A percentile compares a stretch with the other conserved stretches of the same genome.
phyloP scores from a whole-genome alignment of 164 flowering plant species.

The Vitis rupestris region DNA sequence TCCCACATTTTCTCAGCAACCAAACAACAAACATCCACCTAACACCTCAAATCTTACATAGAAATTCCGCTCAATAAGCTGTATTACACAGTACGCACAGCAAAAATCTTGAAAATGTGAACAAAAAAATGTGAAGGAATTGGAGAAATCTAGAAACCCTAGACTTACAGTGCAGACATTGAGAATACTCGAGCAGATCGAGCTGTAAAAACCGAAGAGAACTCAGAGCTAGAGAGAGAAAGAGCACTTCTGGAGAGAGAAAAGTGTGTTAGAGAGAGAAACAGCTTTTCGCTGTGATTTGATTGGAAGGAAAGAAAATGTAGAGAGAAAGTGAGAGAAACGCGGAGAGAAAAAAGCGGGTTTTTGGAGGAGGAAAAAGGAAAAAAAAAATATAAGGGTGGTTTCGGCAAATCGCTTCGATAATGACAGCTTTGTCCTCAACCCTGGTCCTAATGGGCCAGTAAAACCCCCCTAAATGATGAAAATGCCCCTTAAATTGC shows the following conservation, averaged over 20 bases:
- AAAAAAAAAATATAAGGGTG: background rate
- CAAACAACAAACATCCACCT: background rate
- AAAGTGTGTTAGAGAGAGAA: slow-evolving; percentile 5
- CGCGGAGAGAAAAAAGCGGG: slow-evolving; percentile 17
- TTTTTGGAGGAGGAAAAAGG: background rate
- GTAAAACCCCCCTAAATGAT: background rate
- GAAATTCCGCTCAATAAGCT: slow-evolving; percentile 3
- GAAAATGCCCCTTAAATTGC: background rate
- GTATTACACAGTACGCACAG: slow-evolving; percentile 4
- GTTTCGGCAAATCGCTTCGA: slow-evolving; percentile 8
- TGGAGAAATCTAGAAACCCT: background rate
- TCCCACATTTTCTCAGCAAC: slow-evolving; percentile 4
- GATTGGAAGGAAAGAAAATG: slow-evolving; percentile 12
- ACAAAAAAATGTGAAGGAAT: background rate
- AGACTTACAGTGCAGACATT: slow-evolving; percentile 19
- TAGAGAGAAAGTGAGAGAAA: slow-evolving; percentile 23
- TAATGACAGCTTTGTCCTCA: slow-evolving; percentile 24
- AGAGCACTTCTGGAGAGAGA: slow-evolving; percentile 9
- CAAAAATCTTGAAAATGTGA: background rate
- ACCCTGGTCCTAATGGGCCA: background rate
- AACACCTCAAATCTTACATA: background rate
- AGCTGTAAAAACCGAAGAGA: slow-evolving; percentile 9
- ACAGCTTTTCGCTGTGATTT: slow-evolving; percentile 13
- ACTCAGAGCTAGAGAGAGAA: slow-evolving; percentile 13
- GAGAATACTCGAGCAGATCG: slow-evolving; percentile 14